These are phyloP conservation scores for Penicillium digitatum DNA, from an alignment of 2,329 filamentous ascomycete species.

Conservation along the genomic window DNA sequence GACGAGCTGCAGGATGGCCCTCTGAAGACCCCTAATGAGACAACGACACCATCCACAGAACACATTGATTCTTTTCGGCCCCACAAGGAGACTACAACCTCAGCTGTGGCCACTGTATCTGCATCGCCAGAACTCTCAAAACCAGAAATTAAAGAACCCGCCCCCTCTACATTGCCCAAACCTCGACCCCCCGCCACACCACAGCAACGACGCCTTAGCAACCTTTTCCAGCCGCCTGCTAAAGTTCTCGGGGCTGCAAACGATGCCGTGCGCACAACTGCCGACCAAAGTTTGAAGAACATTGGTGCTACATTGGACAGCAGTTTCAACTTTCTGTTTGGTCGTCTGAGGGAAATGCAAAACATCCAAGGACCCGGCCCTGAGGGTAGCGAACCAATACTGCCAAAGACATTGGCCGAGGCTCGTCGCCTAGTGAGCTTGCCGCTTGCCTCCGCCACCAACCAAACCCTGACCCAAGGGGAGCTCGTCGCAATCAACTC, in stretches of 20 bases:
- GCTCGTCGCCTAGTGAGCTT: slow-evolving; percentile 77
- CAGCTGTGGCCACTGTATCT: slow-evolving; percentile 29
- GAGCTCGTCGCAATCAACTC: slow-evolving; percentile 50
- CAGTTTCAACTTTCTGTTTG: slow-evolving; percentile 90
- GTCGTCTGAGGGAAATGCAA: slow-evolving; percentile 69
- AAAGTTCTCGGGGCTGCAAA: slow-evolving; percentile 77
- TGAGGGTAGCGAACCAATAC: slow-evolving; percentile 42
- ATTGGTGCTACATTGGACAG: slow-evolving; percentile 87
- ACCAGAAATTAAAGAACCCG: slow-evolving; percentile 27
- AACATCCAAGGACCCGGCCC: slow-evolving; percentile 49
- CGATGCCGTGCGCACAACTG: slow-evolving; percentile 79
- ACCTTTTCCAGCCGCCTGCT: slow-evolving; percentile 78
- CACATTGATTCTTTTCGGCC: slow-evolving; percentile 25
- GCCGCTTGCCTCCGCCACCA: slow-evolving; percentile 49
- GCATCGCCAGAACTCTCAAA: slow-evolving; percentile 31
- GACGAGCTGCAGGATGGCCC: slow-evolving; percentile 71
- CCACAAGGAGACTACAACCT: slow-evolving; percentile 24
- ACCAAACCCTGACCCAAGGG: slow-evolving; percentile 44
- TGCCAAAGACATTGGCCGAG: slow-evolving; percentile 90
- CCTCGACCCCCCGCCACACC: slow-evolving; percentile 35
- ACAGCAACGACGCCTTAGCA: slow-evolving; percentile 74
- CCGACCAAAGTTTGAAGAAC: slow-evolving; percentile 86
- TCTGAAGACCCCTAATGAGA: slow-evolving; percentile 49
- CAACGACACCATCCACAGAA: slow-evolving; percentile 24
- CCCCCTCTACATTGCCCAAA: slow-evolving; percentile 35